Evolutionary conservation across 2,329 filamentous ascomycete species (phyloP).

Genomic region (Penicillium polonicum): DNA sequence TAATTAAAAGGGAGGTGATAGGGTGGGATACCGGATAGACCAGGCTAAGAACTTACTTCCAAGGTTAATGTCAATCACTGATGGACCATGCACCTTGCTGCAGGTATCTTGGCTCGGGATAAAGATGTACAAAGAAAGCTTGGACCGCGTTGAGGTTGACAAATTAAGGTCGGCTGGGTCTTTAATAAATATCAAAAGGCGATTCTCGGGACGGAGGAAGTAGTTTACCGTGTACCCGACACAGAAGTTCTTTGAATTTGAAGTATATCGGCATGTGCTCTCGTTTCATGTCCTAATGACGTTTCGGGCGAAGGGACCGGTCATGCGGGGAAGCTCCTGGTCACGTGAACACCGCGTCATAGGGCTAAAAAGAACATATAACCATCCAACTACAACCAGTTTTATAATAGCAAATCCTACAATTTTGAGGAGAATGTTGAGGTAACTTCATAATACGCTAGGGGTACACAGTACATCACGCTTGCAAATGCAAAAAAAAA

Average conservation of each 20-base stretch:
- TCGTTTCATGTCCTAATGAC: slow-evolving; percentile 20
- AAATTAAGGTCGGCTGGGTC: background rate
- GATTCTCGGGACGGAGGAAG: background rate
- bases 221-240: background rate
- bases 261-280: slow-evolving; percentile 1
- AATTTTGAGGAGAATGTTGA: background rate
- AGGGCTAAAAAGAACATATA: background rate
- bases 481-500: slow-evolving; percentile 10
- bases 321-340: slow-evolving; percentile 3
- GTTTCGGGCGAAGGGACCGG: slow-evolving; percentile 33
- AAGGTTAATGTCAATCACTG: slow-evolving; percentile 2
- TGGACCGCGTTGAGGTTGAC: background rate
- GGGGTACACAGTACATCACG: slow-evolving; percentile 22
- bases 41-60: slow-evolving; percentile 9
- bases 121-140: background rate
- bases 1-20: background rate
- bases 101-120: background rate
- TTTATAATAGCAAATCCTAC: background rate
- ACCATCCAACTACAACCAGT: background rate
- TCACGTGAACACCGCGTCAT: slow-evolving; percentile 9
- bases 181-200: background rate
- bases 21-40: background rate
- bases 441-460: slow-evolving; percentile 13
- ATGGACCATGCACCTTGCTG: background rate
- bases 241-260: slow-evolving; percentile 1